phyloP scores from a whole-genome alignment of 2,329 filamentous ascomycete genomes.

The Bipolaris sorokiniana region DNA sequence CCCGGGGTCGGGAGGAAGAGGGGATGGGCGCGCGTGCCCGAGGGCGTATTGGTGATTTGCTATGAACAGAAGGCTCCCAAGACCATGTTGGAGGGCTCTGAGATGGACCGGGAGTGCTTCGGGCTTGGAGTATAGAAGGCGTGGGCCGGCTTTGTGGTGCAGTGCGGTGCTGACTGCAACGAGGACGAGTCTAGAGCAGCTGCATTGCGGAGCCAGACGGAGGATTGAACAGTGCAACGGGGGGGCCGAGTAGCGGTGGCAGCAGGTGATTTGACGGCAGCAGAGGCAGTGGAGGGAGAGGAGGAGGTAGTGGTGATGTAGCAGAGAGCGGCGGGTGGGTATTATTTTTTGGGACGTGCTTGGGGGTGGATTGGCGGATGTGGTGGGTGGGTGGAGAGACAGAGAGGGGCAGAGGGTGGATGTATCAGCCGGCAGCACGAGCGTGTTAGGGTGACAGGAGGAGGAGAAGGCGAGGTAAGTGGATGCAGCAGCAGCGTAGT shows the following conservation, averaged over 20 bases:
- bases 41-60: conserved; percentile 37
- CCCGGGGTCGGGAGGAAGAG: conserved; percentile 19
- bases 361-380: conserved; percentile 8
- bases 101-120: conserved; percentile 9
- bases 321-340: not conserved
- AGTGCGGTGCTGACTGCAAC: conserved; percentile 17
- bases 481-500: not conserved
- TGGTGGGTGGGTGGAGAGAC: not conserved
- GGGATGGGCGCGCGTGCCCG: conserved; percentile 32
- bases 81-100: conserved; percentile 41
- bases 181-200: conserved; percentile 22
- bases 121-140: conserved; percentile 5
- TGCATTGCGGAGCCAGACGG: conserved; percentile 35
- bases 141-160: conserved; percentile 14
- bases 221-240: conserved; percentile 37
- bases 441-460: conserved; percentile 1
- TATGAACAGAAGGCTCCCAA: conserved; percentile 38
- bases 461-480: not conserved
- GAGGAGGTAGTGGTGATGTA: conserved; percentile 5
- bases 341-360: conserved; percentile 19
- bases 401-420: conserved; percentile 21
- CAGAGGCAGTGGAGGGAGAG: not conserved
- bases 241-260: conserved; percentile 15
- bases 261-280: not conserved
- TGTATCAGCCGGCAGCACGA: conserved; percentile 18